Evolutionary conservation across 202 grass and related monocot species (phyloP).

Genomic region (Panicum virgatum): DNA sequence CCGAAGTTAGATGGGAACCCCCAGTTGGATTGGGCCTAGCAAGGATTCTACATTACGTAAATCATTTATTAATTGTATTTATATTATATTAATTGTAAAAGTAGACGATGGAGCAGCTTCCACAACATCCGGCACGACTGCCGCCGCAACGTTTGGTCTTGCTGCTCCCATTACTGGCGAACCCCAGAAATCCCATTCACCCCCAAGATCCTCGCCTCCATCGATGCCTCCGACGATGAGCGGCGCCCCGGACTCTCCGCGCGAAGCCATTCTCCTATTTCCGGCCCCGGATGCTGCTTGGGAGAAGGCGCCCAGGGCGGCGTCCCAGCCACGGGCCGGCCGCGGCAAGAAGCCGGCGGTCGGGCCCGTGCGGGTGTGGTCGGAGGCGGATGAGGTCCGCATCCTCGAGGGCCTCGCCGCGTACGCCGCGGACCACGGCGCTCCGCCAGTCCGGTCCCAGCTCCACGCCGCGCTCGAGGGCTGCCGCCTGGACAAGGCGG

Average conservation of each 20-base stretch:
- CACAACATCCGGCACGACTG: too few relatives aligned
- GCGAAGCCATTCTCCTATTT: too few relatives aligned
- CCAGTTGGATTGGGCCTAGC: too few relatives aligned
- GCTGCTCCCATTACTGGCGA: too few relatives aligned
- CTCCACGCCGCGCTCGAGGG: background rate
- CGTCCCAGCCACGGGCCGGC: background rate
- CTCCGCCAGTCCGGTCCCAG: background rate
- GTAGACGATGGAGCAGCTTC: too few relatives aligned
- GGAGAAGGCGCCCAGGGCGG: background rate
- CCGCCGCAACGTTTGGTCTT: too few relatives aligned
- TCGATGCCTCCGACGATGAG: background rate
- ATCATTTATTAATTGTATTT: too few relatives aligned
- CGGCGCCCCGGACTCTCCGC: background rate
- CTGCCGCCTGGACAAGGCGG: background rate
- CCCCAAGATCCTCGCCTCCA: background rate
- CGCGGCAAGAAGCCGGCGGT: background rate
- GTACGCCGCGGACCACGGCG: background rate
- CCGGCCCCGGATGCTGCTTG: background rate
- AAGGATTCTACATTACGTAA: too few relatives aligned
- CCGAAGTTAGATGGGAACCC: too few relatives aligned
- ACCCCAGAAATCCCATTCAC: background rate
- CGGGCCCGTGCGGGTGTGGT: background rate
- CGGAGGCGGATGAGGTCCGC: constrained; percentile 10
- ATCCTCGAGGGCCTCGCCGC: constrained; percentile 26
- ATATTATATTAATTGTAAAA: too few relatives aligned